phyloP scores from a whole-genome alignment of 2,329 filamentous ascomycete species.

The Aureobasidium leucospermi region DNA sequence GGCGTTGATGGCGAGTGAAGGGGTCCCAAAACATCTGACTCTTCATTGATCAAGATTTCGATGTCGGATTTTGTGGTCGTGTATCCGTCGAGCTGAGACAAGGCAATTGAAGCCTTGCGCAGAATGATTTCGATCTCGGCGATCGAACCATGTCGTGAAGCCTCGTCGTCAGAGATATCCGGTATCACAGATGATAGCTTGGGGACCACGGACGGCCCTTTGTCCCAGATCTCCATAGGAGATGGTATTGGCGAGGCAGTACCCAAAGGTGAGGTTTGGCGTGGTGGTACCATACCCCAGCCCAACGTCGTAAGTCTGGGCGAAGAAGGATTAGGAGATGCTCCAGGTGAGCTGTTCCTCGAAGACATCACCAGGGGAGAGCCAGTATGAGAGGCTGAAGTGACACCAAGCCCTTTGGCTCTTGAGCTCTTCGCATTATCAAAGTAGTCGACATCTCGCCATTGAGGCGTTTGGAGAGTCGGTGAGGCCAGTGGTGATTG shows the following conservation, averaged over 20 bases:
- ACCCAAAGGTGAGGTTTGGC: not conserved
- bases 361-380: not conserved
- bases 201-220: not conserved
- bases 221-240: not conserved
- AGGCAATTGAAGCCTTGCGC: not conserved
- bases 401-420: not conserved
- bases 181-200: slow-evolving; percentile 3
- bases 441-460: slow-evolving; percentile 3
- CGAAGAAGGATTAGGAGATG: not conserved
- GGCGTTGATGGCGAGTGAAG: not conserved
- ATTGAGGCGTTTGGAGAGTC: not conserved
- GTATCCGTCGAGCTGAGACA: not conserved
- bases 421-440: not conserved
- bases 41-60: not conserved
- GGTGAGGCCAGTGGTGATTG: not conserved
- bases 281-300: not conserved
- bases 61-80: not conserved
- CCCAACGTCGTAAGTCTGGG: not conserved
- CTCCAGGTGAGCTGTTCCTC: not conserved
- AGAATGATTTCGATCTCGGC: not conserved
- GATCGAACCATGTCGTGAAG: not conserved
- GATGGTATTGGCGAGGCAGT: not conserved
- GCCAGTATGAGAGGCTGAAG: not conserved
- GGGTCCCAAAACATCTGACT: slow-evolving; percentile 1
- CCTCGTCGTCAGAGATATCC: not conserved